phyloP scores from a whole-genome alignment of 2,329 filamentous ascomycete species.

The Gnomoniopsis sp. region DNA sequence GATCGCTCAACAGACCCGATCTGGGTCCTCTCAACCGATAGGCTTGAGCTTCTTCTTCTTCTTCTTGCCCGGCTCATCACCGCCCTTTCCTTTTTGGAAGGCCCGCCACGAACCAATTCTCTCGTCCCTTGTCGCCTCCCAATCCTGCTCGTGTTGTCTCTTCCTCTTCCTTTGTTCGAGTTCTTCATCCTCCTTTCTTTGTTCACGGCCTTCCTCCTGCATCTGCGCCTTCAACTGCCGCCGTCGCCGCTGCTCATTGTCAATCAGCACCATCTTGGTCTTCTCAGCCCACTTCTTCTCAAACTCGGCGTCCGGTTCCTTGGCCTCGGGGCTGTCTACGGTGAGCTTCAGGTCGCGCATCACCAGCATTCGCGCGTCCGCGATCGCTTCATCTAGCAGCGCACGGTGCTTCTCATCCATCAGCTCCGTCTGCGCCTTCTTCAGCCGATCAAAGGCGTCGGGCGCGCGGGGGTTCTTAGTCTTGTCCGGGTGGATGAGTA shows the following conservation, averaged over 20 bases:
- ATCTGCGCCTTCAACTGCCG: constrained; percentile 90
- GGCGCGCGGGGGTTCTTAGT: constrained; percentile 86
- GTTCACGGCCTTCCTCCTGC: constrained; percentile 91
- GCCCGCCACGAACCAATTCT: constrained; percentile 92
- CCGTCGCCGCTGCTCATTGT: constrained; percentile 81
- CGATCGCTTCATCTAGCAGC: constrained; percentile 88
- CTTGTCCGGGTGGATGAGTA: constrained; percentile 98
- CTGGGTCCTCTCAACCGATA: constrained; percentile 42
- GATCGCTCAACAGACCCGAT: not conserved
- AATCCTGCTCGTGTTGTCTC: constrained; percentile 89
- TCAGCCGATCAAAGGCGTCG: constrained; percentile 93
- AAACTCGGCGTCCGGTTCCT: constrained; percentile 68
- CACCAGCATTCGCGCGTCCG: constrained; percentile 90
- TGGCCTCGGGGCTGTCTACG: constrained; percentile 80
- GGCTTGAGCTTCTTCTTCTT: constrained; percentile 72
- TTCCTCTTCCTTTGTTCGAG: constrained; percentile 76
- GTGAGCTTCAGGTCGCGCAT: constrained; percentile 95
- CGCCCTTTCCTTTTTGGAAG: constrained; percentile 73
- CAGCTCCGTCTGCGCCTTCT: constrained; percentile 87
- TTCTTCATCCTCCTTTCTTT: constrained; percentile 83
- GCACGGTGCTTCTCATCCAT: constrained; percentile 91
- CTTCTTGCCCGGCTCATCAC: constrained; percentile 47
- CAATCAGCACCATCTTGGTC: constrained; percentile 82
- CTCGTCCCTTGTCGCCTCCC: constrained; percentile 89
- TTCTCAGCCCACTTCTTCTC: constrained; percentile 85